Base-by-base conservation (phyloP, 2,329 filamentous ascomycete species). In the Alternaria triticimaculans region DNA sequence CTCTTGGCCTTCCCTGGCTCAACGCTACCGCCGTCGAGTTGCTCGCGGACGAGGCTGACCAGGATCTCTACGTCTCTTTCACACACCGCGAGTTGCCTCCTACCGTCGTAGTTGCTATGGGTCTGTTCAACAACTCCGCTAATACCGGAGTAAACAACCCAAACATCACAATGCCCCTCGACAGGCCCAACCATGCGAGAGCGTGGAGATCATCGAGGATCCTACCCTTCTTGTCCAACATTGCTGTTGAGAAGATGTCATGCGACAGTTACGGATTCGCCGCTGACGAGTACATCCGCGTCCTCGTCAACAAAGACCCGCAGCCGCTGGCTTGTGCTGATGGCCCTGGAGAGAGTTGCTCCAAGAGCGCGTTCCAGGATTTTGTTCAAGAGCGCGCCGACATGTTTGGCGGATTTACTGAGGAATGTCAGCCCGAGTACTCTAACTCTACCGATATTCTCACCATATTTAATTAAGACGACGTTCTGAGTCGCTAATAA, bases 71-170 rank as follows among this genome's bases (percentile, higher is more conserved):
- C 72, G 83, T 91, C 44, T 89, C 87, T 56, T 92, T 92, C 80
- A 91, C 89, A 0, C 89, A 92, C 74, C 87, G 89, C 20, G 89
- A 92, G 75, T 80, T 92, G 3, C 89, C 89, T 2, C 89, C 90
- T 1, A 89, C 88, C 62, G 87, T 91, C 1, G 80, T 89, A 2
- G 89, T 91, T 2, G 88, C 89, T 0, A 84, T 92, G 78, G 89
- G 89, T 0, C 82, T 92, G 5, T 92, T 91, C 83, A 91, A 91
- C 81, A 90, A 90, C 78, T 89, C 87, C 4, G 84, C 82, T 0
- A 86, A 85, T 63, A 82, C 84, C 3, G 85, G 85, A 10, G 80
- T 82, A 0, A 83, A 84, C 60, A 76, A 85, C 14, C 80, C 88
- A 67, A 90, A 90, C 66, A 85, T 84, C 54, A 90, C 89, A 3